Evolutionary conservation across 306 rosid species (phyloP).

Genomic region (Mimosa bimucronata): DNA sequence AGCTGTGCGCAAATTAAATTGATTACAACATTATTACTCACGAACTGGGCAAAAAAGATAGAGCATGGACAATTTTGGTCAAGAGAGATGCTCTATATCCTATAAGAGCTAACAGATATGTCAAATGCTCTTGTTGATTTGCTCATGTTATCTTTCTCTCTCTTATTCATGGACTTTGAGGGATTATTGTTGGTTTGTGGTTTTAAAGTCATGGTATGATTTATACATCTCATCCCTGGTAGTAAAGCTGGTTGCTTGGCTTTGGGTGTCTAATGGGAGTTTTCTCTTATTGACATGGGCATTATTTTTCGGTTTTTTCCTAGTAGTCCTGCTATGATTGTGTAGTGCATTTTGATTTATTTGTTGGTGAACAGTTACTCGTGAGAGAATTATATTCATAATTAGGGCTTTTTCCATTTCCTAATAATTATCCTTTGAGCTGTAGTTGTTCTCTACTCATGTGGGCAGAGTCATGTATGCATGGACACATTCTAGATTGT

Average conservation of each 20-base stretch:
- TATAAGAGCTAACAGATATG: not conserved
- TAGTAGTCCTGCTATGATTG: no score
- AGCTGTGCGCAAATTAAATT: not conserved
- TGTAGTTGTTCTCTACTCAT: not conserved
- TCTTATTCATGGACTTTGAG: not conserved
- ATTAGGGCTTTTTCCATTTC: not conserved
- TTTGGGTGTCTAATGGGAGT: not conserved
- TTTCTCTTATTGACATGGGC: not conserved
- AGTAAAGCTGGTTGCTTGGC: not conserved
- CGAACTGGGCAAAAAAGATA: not conserved
- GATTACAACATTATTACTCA: constrained; percentile 7
- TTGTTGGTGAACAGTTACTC: not conserved
- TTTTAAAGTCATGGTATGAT: no score
- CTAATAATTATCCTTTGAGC: not conserved
- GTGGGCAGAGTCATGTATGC: not conserved
- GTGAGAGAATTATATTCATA: not conserved
- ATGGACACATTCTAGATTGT: not conserved
- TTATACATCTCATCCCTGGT: no score
- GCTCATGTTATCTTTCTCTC: not conserved
- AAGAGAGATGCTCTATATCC: not conserved
- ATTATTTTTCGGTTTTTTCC: not conserved
- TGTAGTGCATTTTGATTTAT: no score
- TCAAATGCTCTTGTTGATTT: not conserved
- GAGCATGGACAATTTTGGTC: constrained; percentile 8
- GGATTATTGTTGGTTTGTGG: no score